These are phyloP conservation scores for Penicillium sclerotiorum DNA, from an alignment of 2,329 filamentous ascomycete genomes.

Conservation along the genomic window DNA sequence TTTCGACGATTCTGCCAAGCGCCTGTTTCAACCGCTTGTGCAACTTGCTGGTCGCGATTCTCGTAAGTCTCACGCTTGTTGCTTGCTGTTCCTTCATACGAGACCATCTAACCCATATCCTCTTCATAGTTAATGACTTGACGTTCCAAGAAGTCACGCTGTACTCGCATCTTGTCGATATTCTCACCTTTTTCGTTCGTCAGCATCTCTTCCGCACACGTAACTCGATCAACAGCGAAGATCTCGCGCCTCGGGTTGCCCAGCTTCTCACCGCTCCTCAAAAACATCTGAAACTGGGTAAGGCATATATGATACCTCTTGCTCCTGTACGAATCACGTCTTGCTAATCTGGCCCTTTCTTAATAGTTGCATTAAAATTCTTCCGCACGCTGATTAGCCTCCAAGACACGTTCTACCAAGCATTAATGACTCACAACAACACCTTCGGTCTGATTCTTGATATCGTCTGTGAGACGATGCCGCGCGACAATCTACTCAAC, in stretches of 20 bases:
- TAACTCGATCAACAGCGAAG: constrained; percentile 80
- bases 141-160: constrained; percentile 84
- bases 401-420: constrained; percentile 89
- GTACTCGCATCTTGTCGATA: constrained; percentile 87
- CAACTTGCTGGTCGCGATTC: constrained; percentile 69
- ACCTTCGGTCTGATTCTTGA: constrained; percentile 83
- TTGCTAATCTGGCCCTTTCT: constrained; percentile 9
- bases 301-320: constrained; percentile 40
- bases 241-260: constrained; percentile 74
- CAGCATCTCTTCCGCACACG: constrained; percentile 86
- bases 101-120: background rate
- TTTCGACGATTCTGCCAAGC: constrained; percentile 82
- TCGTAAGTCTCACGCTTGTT: too few relatives aligned
- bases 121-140: constrained; percentile 65
- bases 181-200: constrained; percentile 89
- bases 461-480: constrained; percentile 81
- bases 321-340: too few relatives aligned
- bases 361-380: constrained; percentile 86
- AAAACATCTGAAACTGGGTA: constrained; percentile 90
- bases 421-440: constrained; percentile 77
- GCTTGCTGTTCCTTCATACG: constrained; percentile 8
- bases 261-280: constrained; percentile 81
- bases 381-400: constrained; percentile 83
- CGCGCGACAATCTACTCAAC: constrained; percentile 88
- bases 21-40: constrained; percentile 83